Base-by-base conservation (phyloP, 208 protist genomes). In the Endotrypanum monterogeii region DNA sequence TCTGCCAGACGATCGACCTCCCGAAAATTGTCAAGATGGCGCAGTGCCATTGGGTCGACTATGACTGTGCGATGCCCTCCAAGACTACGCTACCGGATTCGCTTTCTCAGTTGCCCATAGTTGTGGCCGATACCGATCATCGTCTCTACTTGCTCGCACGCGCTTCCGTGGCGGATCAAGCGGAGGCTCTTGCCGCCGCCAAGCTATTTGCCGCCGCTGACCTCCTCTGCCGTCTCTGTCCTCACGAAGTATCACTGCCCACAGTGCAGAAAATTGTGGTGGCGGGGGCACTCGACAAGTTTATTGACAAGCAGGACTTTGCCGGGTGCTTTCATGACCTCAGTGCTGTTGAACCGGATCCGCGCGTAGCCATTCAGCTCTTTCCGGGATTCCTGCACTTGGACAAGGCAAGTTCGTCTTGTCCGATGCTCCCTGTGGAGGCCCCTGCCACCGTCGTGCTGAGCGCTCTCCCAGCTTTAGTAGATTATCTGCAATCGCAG, bases 221-320 rank as follows among this genome's bases (percentile, higher is more conserved):
- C 41, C 65, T 89, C 6, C 82, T 95, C 14, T 89, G 80, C 68
- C 85, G 87, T 67, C 79, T 95, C 1, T 93, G 83, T 57, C 75
- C 83, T 5, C 81, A 83, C 51, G 81, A 89, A 60, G 83, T 92
- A 51, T 56, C 75, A 41, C 46, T 76, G 63, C 37, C 67, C 3
- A 79, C 82, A 5, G 37, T 81, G 44, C 71, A 68, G 37, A 72
- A 69, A 30, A 71, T 90, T 12, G 73, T 81, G 39, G 80, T 75
- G 6, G 74, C 83, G 14, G 82, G 76, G 25, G 86, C 85, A 5
- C 67, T 91, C 32, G 69, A 89, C 58, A 74, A 79, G 72, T 89
- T 95, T 63, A 20, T 69, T 11, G 30, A 37, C 2, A 67, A 71
- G 44, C 50, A 74, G 8, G 76, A 88, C 63, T 89, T 80, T 66